Evolutionary conservation across 1,284 basidiomycete species (phyloP), one percentile per base, ranked within the genome.

Genomic region (Ceratobasidium sp.): DNA sequence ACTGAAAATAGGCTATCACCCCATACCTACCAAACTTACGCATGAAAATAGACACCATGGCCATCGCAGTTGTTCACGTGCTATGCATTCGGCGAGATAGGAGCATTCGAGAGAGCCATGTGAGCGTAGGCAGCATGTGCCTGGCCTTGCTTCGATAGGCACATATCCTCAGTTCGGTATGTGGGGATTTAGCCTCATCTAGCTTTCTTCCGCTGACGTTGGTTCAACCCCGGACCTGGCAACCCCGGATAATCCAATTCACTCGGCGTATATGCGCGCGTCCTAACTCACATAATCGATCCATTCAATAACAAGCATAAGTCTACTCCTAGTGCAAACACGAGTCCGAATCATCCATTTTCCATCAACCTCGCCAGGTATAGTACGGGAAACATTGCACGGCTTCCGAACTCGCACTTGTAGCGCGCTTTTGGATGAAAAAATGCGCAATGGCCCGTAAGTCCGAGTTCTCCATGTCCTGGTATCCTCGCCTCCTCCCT

Each of bases 331-430:
- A 59, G 43, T 2, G 14, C 19, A n/a, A 14, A 46, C 43, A 46
- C 14, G 6, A 16, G 14, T 46, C 19, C 43, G 11, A 9, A 19
- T 34, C 34, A 34, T 34, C 34, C 5, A 14, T 1, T n/a, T n/a
- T 46, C 56, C n/a, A 59, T 59, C n/a, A 59, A 19, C 56, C 34
- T 39, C 56, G 56, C 56, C 56, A 59, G 9, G 34, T 59, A 22
- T 59, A 59, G 19, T 59, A 59, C 7, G 56, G 37, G 19, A 59
- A 59, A n/a, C 16, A 34, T 22, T 39, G 56, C 31, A 34, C 14
- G 6, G 56, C 0, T 22, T 29, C 56, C 16, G 27, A 41, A 31
- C 34, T 39, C 19, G 56, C 19, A 8, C 34, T 59, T 22, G 34
- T 8, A 22, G 56, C 31, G 7, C 34, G 11, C n/a, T 59, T 59